Conservation (phyloP, 2,329 filamentous ascomycete genomes). For the Fusarium hostae region DNA sequence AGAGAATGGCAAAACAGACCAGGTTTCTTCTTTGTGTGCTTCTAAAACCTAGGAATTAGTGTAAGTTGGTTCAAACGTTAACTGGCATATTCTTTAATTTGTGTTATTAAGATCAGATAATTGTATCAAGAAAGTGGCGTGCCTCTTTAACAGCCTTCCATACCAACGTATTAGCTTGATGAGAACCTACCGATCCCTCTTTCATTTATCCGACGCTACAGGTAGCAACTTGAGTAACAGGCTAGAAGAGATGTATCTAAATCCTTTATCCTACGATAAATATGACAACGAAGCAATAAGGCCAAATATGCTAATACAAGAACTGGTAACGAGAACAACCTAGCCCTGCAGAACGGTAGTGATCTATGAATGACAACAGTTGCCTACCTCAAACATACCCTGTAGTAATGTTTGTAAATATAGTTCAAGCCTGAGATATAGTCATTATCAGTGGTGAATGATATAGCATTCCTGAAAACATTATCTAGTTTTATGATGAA, state of each 20-base stretch:
- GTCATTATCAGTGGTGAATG: not conserved
- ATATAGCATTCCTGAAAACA: not conserved
- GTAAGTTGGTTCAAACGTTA: not conserved
- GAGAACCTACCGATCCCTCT: not conserved
- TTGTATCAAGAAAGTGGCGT: not conserved
- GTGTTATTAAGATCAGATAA: not conserved
- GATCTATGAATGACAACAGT: not conserved
- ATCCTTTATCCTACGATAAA: not conserved
- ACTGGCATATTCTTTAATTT: not conserved
- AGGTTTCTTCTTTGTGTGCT: not conserved
- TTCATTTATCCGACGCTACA: not conserved
- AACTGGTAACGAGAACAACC: not conserved
- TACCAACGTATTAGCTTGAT: not conserved
- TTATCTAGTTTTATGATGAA: not conserved
- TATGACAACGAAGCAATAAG: not conserved
- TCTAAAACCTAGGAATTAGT: not conserved
- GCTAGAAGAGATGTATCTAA: not conserved
- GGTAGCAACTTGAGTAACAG: not conserved
- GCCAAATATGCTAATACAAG: not conserved
- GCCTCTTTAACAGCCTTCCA: no score
- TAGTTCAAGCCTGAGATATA: not conserved
- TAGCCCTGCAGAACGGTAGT: not conserved
- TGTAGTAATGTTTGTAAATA: not conserved
- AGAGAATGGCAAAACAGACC: not conserved
- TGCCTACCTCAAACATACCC: not conserved